Conservation (phyloP, 139 green algal species). For the Astrephomene gubernaculifera region DNA sequence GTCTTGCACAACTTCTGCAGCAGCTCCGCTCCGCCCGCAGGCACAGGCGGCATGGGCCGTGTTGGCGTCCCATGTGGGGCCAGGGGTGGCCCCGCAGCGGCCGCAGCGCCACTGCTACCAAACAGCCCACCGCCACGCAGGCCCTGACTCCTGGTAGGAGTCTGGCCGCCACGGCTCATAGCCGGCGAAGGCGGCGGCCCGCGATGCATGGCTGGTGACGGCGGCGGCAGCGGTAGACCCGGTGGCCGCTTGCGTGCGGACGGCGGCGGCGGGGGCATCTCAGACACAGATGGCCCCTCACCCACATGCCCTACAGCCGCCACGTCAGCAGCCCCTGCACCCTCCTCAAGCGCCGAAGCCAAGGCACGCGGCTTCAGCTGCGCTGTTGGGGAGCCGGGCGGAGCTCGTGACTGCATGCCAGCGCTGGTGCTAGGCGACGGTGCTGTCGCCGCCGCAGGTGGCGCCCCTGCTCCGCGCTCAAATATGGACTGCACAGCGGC, state of each 20-base stretch:
- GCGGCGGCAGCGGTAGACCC: constrained; percentile 27
- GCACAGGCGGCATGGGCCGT: not conserved
- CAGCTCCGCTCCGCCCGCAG: not conserved
- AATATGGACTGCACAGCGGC: not conserved
- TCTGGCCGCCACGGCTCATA: not conserved
- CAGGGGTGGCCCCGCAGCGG: not conserved
- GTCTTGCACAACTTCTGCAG: constrained; percentile 12
- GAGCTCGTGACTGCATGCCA: not conserved
- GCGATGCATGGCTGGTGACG: constrained; percentile 1
- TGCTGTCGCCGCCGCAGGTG: not conserved
- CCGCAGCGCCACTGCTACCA: not conserved
- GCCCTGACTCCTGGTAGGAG: constrained; percentile 2
- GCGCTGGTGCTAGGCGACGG: too few species aligned
- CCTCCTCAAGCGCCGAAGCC: not conserved
- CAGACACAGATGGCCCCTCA: not conserved
- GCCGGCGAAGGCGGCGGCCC: constrained; percentile 13
- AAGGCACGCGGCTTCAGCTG: constrained; percentile 1
- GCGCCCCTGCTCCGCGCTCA: not conserved
- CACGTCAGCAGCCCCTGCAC: not conserved
- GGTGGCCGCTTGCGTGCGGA: constrained; percentile 25
- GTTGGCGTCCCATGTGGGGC: not conserved
- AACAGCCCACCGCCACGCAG: not conserved
- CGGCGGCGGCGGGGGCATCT: not conserved
- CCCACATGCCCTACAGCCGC: not conserved
- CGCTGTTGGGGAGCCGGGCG: not conserved